phyloP scores from a whole-genome alignment of 345 rosid genomes.

The Syzygium jambos region DNA sequence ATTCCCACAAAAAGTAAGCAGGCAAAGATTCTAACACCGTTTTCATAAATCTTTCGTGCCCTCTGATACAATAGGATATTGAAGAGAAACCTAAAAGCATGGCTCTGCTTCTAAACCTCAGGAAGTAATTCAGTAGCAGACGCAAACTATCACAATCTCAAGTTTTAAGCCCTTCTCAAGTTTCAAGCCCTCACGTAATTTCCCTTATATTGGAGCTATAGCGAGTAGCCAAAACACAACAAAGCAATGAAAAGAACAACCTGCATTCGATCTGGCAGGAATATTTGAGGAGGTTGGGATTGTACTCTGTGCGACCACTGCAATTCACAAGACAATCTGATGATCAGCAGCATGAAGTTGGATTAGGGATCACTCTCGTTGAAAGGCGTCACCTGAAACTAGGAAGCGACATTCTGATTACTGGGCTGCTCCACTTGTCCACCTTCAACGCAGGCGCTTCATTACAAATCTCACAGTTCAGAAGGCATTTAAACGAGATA shows the following conservation, averaged over 20 bases:
- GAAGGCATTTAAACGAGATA: neutral
- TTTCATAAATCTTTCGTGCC: neutral
- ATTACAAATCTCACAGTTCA: slow-evolving; percentile 3
- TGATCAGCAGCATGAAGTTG: neutral
- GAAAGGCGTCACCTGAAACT: slow-evolving; percentile 62
- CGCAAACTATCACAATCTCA: neutral
- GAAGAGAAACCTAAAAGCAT: neutral
- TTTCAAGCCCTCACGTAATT: neutral
- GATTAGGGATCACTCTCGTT: neutral
- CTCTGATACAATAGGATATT: neutral
- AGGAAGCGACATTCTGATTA: slow-evolving; percentile 70
- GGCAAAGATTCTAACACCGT: neutral
- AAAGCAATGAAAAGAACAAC: slow-evolving; percentile 13
- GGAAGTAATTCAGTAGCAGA: too few relatives aligned
- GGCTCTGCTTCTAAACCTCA: neutral
- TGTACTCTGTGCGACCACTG: slow-evolving; percentile 74
- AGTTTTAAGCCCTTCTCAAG: neutral
- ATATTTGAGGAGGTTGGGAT: slow-evolving; percentile 67
- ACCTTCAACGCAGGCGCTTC: slow-evolving; percentile 28
- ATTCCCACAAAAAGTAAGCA: neutral
- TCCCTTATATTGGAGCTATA: neutral
- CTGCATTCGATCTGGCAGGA: slow-evolving; percentile 82
- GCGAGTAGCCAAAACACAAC: neutral
- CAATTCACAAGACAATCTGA: slow-evolving; percentile 8
- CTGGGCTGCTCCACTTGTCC: slow-evolving; percentile 55